phyloP scores from a whole-genome alignment of 257 asterid species.

The Fraxinus pennsylvanica region DNA sequence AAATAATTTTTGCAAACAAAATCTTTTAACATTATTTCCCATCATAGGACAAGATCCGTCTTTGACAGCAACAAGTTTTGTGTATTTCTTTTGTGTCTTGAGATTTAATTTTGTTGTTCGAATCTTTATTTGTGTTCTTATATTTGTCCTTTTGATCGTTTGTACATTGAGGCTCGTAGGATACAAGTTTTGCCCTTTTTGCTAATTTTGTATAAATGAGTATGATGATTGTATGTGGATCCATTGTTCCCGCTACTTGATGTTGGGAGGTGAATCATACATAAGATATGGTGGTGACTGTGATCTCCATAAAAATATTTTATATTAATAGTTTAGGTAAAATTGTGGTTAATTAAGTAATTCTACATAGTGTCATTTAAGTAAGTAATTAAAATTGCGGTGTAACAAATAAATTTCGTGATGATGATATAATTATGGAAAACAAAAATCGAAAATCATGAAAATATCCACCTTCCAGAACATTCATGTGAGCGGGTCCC shows the following conservation, averaged over 20 bases:
- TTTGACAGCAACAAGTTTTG: slow-evolving; percentile 9
- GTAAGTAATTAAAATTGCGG: no score
- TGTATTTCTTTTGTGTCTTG: neutral
- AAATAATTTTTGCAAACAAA: slow-evolving; percentile 18
- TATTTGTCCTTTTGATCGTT: neutral
- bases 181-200: slow-evolving; percentile 21
- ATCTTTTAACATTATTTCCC: slow-evolving; percentile 20
- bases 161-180: neutral
- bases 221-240: slow-evolving; percentile 23
- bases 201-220: slow-evolving; percentile 22
- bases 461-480: neutral
- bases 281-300: no score
- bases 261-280: no score
- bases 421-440: no score
- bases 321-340: no score
- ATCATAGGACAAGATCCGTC: slow-evolving; percentile 18
- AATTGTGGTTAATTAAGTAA: no score
- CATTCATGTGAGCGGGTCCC: neutral
- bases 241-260: neutral
- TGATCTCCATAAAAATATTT: no score
- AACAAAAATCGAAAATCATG: no score
- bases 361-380: no score
- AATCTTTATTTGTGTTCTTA: neutral
- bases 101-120: neutral
- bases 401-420: no score